Base-by-base conservation (phyloP, 2,329 filamentous ascomycete species). In the Emericellopsis atlantica region DNA sequence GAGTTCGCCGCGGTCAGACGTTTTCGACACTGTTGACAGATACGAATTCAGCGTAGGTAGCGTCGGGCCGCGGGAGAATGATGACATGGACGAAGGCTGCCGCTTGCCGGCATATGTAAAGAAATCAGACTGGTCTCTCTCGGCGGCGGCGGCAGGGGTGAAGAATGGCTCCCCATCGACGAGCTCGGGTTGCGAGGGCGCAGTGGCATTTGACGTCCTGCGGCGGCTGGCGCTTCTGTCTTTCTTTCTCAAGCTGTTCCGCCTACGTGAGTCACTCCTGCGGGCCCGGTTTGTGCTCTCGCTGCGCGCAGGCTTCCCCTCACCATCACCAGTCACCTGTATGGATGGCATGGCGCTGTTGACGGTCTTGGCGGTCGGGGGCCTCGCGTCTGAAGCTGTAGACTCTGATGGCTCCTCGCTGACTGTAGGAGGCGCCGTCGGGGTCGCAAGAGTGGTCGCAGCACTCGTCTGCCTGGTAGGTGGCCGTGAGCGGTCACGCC, bases 321-420 rank as follows among this genome's bases (percentile, higher is more conserved):
- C 73, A 50, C 61, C 72, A 42, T 86, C 83, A 43, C 76, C 74
- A 0, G 80, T 92, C 22, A 93, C 72, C 43, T 92, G 84, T 45
- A 93, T 89, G 2, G 78, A 71, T 2, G 87, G 86, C 26, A 80
- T 70, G 16, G 52, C 54, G 47, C 61, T 65, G 5, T 57, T 54
- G 3, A 53, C 48, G 6, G 67, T 70, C 45, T 69, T 66, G 10
- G 62, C 61, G 4, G 72, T 65, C 11, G 55, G 52, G n/a, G 51
- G 59, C 39, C 55, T 48, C 4, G 51, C 48, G 26, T 29, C 26
- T 29, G 26, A 9, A 9, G 12, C 26, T 9, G 26, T 9, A 9
- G 26, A 29, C 12, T 29, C 26, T 3, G 12, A 12, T 29, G 26
- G 26, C 26, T 29, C 26, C 12, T 29, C 26, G 26, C 9, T 29